Conservation (phyloP, 2,329 filamentous ascomycete species). For the Chaetomiaceae sp. region DNA sequence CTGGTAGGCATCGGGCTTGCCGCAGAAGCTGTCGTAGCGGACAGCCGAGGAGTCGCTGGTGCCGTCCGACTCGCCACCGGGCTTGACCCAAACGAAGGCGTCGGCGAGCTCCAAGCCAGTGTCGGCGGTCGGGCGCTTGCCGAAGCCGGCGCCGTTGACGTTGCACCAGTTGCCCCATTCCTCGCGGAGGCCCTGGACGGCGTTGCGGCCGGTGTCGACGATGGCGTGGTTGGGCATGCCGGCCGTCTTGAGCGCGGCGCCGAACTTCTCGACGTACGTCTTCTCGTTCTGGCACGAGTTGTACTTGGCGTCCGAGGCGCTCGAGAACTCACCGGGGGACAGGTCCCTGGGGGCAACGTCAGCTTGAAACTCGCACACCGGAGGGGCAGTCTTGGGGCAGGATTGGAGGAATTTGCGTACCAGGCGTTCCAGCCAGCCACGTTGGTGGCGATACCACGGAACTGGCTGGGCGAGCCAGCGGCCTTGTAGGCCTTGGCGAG, state of each 20-base stretch:
- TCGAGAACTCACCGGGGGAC: constrained; percentile 37
- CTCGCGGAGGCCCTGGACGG: constrained; percentile 38
- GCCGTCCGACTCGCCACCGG: constrained; percentile 51
- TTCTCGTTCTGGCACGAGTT: constrained; percentile 42
- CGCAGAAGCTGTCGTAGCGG: constrained; percentile 38
- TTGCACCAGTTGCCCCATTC: constrained; percentile 50
- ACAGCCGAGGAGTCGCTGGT: constrained; percentile 34
- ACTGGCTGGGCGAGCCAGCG: constrained; percentile 36
- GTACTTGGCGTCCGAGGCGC: constrained; percentile 40
- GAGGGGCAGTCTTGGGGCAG: background rate
- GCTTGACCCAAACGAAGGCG: constrained; percentile 65
- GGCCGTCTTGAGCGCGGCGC: constrained; percentile 34
- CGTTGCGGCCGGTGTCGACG: constrained; percentile 40
- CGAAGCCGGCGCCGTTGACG: constrained; percentile 57
- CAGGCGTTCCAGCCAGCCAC: constrained; percentile 40
- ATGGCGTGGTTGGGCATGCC: constrained; percentile 43
- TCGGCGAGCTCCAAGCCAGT: constrained; percentile 56
- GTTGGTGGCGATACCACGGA: constrained; percentile 39
- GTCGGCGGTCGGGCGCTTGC: constrained; percentile 50
- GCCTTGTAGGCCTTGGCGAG: constrained; percentile 37
- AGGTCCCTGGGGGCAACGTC: constrained; percentile 24
- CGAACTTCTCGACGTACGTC: constrained; percentile 40
- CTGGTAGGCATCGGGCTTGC: constrained; percentile 36
- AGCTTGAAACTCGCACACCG: no score
- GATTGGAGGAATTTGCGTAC: constrained; percentile 14